These are phyloP conservation scores for Aspergillus ustus DNA, from an alignment of 2,329 filamentous ascomycete species.

Conservation along the genomic window DNA sequence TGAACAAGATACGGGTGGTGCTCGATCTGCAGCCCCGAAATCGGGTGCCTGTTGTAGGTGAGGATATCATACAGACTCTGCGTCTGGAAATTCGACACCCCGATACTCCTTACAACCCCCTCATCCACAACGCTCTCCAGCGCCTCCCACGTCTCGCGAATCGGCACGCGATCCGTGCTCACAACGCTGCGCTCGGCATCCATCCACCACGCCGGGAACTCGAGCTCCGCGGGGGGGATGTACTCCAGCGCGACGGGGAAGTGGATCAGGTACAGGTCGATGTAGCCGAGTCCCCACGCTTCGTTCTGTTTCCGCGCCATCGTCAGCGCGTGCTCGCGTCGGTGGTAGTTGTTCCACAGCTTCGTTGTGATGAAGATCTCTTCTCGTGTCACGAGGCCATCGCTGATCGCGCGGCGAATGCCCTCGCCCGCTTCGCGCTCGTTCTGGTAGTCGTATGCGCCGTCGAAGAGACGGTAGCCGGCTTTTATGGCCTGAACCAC, in stretches of 20 bases:
- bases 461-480: not conserved
- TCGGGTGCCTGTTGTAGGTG: not conserved
- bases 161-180: not conserved
- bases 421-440: not conserved
- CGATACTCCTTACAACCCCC: not conserved
- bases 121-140: not conserved
- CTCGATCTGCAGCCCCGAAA: not conserved
- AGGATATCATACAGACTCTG: not conserved
- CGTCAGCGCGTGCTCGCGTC: not conserved
- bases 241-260: not conserved
- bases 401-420: not conserved
- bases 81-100: not conserved
- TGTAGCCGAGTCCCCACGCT: not conserved
- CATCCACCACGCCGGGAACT: not conserved
- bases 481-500: not conserved
- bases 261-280: not conserved
- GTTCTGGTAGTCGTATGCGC: not conserved
- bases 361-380: not conserved
- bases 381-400: not conserved
- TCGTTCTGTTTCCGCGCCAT: not conserved
- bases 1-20: not conserved
- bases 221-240: not conserved
- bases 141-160: not conserved
- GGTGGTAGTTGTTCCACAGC: not conserved
- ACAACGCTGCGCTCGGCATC: not conserved